Conservation (phyloP, 768 basidiomycete species). For the Russula ochroleuca region DNA sequence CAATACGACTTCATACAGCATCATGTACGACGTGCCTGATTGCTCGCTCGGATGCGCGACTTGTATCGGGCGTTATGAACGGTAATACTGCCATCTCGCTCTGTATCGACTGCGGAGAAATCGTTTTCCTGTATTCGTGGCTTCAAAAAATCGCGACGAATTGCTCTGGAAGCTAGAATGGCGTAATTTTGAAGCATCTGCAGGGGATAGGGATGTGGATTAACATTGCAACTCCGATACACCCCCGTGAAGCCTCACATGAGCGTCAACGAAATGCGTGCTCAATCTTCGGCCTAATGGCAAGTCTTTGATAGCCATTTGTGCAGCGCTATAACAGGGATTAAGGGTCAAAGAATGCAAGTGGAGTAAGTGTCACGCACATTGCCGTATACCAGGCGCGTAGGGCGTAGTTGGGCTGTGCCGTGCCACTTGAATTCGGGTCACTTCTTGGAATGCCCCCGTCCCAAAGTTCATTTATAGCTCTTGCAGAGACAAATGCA, state of each 20-base stretch:
- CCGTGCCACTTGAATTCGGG: not conserved
- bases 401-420: not conserved
- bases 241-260: not conserved
- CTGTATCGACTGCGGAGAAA: not conserved
- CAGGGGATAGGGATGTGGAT: not conserved
- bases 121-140: conserved; percentile 12
- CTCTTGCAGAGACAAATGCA: not conserved
- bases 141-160: conserved; percentile 1
- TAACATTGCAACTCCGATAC: not conserved
- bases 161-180: not conserved
- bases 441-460: not conserved
- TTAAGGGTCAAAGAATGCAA: not conserved
- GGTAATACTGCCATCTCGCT: not conserved
- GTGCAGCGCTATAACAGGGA: not conserved
- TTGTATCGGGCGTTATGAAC: conserved; percentile 18
- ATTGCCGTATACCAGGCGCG: conserved; percentile 24
- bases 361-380: not conserved
- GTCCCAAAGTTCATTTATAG: conserved; percentile 16
- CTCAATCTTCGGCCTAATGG: not conserved
- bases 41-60: conserved; percentile 11
- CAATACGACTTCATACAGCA: not conserved
- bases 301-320: not conserved
- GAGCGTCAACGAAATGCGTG: not conserved
- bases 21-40: not conserved
- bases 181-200: conserved; percentile 2